Percentiles rank a stretch among this genome's conserved stretches.
phyloP scores from a whole-genome alignment of 208 protist genomes.

The Crithidia sp. region DNA sequence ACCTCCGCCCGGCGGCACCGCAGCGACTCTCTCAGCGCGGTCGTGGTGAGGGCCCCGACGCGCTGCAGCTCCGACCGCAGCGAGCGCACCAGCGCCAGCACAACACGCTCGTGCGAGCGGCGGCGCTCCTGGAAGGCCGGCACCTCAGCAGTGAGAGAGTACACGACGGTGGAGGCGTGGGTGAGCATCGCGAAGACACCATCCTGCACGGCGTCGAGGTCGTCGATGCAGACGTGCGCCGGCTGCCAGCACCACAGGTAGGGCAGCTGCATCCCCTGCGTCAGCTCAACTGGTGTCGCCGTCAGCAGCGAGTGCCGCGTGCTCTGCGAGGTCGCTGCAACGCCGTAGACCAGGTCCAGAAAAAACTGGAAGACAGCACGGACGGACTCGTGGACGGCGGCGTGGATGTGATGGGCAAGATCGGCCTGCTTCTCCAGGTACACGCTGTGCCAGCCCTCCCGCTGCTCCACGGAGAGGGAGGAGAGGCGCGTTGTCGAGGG shows the following conservation, averaged over 20 bases:
- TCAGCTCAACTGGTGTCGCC: constrained; percentile 44
- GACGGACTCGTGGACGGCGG: constrained; percentile 44
- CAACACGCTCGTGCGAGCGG: constrained; percentile 40
- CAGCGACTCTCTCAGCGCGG: constrained; percentile 56
- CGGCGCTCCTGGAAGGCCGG: constrained; percentile 46
- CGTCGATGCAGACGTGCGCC: constrained; percentile 68
- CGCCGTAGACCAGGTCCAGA: constrained; percentile 61
- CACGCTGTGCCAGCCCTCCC: constrained; percentile 58
- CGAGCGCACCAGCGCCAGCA: constrained; percentile 46
- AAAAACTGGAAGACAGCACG: constrained; percentile 57
- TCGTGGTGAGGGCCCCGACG: constrained; percentile 46
- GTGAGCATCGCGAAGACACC: constrained; percentile 66
- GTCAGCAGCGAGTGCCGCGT: constrained; percentile 52
- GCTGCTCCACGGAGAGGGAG: constrained; percentile 42
- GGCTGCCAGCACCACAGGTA: constrained; percentile 78
- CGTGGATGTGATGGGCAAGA: constrained; percentile 49
- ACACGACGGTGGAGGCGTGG: constrained; percentile 51
- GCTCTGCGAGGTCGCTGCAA: constrained; percentile 69
- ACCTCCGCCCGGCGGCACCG: constrained; percentile 59
- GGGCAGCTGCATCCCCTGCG: constrained; percentile 47
- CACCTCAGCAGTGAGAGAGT: constrained; percentile 58
- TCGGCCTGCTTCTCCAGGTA: constrained; percentile 70
- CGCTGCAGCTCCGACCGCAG: constrained; percentile 59
- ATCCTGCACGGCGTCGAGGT: constrained; percentile 73
- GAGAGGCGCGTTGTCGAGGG: constrained; percentile 42